Base-by-base conservation (phyloP, 768 basidiomycete genomes). In the Mycena galopus region DNA sequence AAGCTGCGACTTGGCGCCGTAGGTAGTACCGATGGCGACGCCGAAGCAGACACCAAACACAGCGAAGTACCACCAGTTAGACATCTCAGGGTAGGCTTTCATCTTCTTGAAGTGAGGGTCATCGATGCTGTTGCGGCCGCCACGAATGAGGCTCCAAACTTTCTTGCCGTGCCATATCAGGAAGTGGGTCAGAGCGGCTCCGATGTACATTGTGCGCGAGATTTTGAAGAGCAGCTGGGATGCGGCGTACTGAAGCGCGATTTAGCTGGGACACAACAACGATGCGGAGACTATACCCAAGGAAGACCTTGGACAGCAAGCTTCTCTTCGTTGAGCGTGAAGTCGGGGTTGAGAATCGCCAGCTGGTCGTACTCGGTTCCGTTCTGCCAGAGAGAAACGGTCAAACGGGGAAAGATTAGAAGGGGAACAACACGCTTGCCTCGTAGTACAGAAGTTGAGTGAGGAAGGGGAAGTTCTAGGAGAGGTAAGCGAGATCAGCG, bases 281-380 rank as follows among this genome's bases (percentile, higher is more conserved):
- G n/a, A n/a, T n/a, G n/a, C n/a, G n/a, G n/a, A 55, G 55, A 39
- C 2, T 56, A 42, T 64, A 81, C 82, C 68, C 73, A 74, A 0
- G 73, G 73, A 11, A 74, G 65, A 16, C 73, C 73, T 64, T 83
- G 79, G 32, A 75, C 51, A 1, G 82, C 88, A 10, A 88, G 83
- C 56, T 86, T 84, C 21, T 68, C 67, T 12, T 60, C 7, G 51
- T 68, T 68, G 59, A 68, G 67, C 35, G 67, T 68, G 6, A 68
- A 68, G 67, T 68, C 67, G 29, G 50, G 76, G 65, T 87, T 85
- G 51, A 91, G 81, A 69, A 90, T 90, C 44, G 83, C 47, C 19
- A 83, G 78, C 75, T 90, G 89, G 64, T 89, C 78, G 75, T 90
- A 90, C 62, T 84, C 57, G 1, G 87, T 87, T 1, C 87, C 88